Percentiles rank a stretch among this genome's conserved stretches.
Conservation (phyloP, 345 rosid species). For the Syzygium grande region DNA sequence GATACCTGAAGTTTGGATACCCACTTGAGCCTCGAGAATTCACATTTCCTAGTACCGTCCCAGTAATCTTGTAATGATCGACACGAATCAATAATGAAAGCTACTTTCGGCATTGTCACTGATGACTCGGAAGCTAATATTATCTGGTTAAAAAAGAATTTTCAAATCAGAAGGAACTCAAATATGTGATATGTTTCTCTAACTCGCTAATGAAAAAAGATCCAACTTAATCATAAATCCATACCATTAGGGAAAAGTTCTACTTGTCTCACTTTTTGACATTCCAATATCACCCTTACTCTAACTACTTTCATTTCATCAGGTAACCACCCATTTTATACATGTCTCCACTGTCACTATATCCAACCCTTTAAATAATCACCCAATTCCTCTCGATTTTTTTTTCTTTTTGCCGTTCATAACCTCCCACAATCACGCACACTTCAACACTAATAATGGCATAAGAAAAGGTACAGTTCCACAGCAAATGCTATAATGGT, state of each 20-base stretch:
- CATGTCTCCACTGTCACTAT: background rate
- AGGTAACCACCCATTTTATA: background rate
- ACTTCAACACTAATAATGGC: background rate
- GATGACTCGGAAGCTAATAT: conserved; percentile 93
- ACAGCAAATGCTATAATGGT: background rate
- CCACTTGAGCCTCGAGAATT: conserved; percentile 74
- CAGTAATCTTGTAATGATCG: conserved; percentile 86
- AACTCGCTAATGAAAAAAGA: background rate
- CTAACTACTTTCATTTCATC: background rate
- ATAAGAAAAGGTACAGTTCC: background rate
- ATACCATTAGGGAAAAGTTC: background rate
- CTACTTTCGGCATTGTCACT: conserved; percentile 90
- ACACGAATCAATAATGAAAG: conserved; percentile 84
- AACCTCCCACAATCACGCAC: background rate
- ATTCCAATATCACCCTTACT: background rate
- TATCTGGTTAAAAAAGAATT: conserved; percentile 33
- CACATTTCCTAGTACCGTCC: conserved; percentile 48
- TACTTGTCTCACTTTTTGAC: background rate
- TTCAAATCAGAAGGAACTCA: background rate
- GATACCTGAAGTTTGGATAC: conserved; percentile 88
- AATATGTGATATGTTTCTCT: background rate
- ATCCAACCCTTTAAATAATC: background rate
- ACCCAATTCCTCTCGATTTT: background rate
- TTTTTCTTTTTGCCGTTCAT: background rate
- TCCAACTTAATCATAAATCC: background rate